Evolutionary conservation across 352 stramenopile genomes (phyloP).

Genomic region (Phytophthora kernoviae): DNA sequence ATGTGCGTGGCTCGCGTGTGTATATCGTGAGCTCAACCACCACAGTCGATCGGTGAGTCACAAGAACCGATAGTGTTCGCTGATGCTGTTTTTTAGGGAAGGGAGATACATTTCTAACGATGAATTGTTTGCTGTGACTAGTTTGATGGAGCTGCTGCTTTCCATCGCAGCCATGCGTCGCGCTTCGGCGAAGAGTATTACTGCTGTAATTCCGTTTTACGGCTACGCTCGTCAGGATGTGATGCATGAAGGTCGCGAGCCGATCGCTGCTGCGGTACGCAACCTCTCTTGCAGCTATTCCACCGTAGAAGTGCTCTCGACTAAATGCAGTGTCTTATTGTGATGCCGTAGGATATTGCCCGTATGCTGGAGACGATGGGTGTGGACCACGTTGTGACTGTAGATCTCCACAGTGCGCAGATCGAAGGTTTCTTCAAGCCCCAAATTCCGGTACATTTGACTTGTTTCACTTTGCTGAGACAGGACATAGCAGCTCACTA

Average conservation of each 20-base stretch:
- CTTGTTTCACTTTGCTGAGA: background rate
- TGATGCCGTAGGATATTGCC: constrained; percentile 63
- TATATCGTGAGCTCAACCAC: constrained; percentile 90
- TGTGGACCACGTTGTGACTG: constrained; percentile 87
- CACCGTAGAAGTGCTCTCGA: background rate
- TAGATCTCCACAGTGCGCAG: constrained; percentile 89
- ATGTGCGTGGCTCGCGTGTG: constrained; percentile 80
- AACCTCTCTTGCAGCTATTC: background rate
- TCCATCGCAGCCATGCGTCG: constrained; percentile 84
- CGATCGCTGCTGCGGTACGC: constrained; percentile 74
- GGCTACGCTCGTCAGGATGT: constrained; percentile 87
- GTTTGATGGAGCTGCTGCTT: constrained; percentile 86
- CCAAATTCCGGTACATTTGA: constrained; percentile 59
- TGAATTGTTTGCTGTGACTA: constrained; percentile 15
- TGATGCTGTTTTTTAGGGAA: background rate
- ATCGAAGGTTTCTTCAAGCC: constrained; percentile 91
- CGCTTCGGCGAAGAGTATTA: constrained; percentile 87
- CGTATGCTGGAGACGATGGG: constrained; percentile 91
- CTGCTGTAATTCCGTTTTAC: constrained; percentile 88
- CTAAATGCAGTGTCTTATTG: background rate
- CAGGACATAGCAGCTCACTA: background rate
- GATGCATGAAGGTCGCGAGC: constrained; percentile 84
- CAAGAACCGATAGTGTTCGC: background rate
- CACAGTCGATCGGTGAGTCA: constrained; percentile 75
- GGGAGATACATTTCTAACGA: too few species aligned